Conservation (phyloP, 2,329 filamentous ascomycete genomes). For the Cyphellophora attinorum region DNA sequence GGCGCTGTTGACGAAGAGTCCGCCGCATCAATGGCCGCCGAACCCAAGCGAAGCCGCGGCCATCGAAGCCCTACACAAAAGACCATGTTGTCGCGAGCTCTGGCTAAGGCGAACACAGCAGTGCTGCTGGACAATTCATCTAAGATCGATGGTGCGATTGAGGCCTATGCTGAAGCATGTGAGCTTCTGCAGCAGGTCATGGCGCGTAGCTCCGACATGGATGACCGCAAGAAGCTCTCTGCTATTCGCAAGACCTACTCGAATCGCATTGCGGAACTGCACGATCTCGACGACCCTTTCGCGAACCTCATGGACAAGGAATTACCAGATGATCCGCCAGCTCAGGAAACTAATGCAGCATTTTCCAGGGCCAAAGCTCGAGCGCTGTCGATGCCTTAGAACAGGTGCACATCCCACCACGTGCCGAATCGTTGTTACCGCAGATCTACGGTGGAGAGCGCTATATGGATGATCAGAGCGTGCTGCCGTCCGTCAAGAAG, state of each 20-base stretch:
- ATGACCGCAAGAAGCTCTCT: conserved; percentile 83
- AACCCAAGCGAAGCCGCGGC: conserved; percentile 23
- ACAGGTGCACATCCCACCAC: conserved; percentile 16
- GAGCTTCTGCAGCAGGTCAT: conserved; percentile 80
- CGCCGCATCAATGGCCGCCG: conserved; percentile 3
- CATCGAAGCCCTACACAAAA: conserved; percentile 63
- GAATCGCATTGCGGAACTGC: conserved; percentile 77
- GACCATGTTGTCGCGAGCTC: conserved; percentile 88
- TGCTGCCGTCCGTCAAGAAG: conserved; percentile 17
- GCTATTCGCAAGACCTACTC: conserved; percentile 88
- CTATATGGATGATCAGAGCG: conserved; percentile 12
- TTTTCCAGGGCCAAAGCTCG: conserved; percentile 19
- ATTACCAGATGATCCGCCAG: conserved; percentile 61
- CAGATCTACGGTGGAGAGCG: conserved; percentile 15
- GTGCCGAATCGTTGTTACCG: conserved; percentile 17
- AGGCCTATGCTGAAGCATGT: conserved; percentile 87
- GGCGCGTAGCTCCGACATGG: conserved; percentile 68
- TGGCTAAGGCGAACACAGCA: conserved; percentile 92
- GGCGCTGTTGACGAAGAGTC: neutral
- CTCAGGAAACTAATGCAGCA: conserved; percentile 40
- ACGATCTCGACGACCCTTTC: conserved; percentile 52
- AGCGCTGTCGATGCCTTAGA: conserved; percentile 11
- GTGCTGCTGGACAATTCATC: conserved; percentile 93
- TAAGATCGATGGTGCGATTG: conserved; percentile 83
- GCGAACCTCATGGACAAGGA: conserved; percentile 55